Base-by-base conservation (phyloP, 768 basidiomycete genomes). In the Phylloporus rhodoxanthus region DNA sequence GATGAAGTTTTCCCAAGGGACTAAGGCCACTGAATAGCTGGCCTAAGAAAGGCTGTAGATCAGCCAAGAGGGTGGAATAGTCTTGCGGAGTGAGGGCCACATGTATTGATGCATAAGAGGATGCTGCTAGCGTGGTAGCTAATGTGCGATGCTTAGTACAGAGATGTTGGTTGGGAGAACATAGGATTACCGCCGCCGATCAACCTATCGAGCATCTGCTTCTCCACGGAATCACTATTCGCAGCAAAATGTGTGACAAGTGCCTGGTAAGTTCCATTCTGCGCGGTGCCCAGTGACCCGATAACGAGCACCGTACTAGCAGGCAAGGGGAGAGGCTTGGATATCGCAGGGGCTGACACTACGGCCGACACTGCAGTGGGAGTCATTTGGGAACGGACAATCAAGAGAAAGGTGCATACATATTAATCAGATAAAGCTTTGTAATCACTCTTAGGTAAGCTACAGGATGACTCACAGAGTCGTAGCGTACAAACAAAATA, bases 131-230 rank as follows among this genome's bases (percentile, higher is more conserved):
- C 15, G 70, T 68, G 5, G 79, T 79, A 26, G 87, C 91, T 91
- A 53, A 41, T 23, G 7, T 15, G 20, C 11, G 42, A 39, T 19
- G 20, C 11, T 59, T 26, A 53, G 38, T 32, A 25, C 19, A n/a
- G 10, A 8, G 19, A 11, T 21, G 36, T 43, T 17, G 21, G 21
- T 28, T n/a, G 20, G 39, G 42, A 41, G 26, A 48, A 37, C 45
- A 40, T 8, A 26, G 39, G 10, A 39, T 17, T 60, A 91, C 91
- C 91, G 72, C 79, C 77, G 67, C 89, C 90, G 14, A 91, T 70
- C 53, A 94, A 70, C 52, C 91, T 75, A 65, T 94, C 91, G 25
- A 92, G 69, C 72, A 93, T 80, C 62, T 91, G 83, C 60, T 78
- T 84, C 58, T 93, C 89, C 26, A 90, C 82, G 29, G 70, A 60